These are phyloP conservation scores for Trichomonas tenax DNA, from an alignment of 208 protist species.

Conservation along the genomic window DNA sequence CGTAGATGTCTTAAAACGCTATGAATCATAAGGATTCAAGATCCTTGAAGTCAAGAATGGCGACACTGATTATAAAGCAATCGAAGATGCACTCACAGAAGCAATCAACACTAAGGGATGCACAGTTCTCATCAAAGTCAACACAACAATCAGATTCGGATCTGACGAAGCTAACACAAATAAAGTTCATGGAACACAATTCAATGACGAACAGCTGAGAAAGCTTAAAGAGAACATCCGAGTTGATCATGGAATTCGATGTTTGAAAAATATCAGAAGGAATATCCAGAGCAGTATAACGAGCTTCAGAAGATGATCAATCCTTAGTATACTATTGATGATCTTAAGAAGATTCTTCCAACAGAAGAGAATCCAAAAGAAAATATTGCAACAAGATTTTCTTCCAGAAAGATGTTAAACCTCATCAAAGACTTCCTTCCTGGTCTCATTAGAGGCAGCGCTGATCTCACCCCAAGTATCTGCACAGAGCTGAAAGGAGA, in stretches of 20 bases:
- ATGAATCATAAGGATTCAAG: constrained; percentile 83
- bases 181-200: constrained; percentile 84
- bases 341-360: constrained; percentile 58
- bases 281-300: constrained; percentile 19
- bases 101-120: constrained; percentile 16
- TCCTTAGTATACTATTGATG: constrained; percentile 51
- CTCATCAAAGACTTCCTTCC: constrained; percentile 59
- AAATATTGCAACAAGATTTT: background rate
- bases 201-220: constrained; percentile 71
- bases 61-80: constrained; percentile 61
- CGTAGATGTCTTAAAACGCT: constrained; percentile 74
- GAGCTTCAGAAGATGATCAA: constrained; percentile 38
- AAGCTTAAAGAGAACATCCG: constrained; percentile 70
- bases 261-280: constrained; percentile 51
- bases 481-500: constrained; percentile 70
- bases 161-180: constrained; percentile 66
- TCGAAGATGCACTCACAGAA: constrained; percentile 51
- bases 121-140: constrained; percentile 75
- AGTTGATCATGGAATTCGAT: constrained; percentile 66
- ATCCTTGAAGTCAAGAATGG: constrained; percentile 69
- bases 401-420: background rate
- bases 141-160: constrained; percentile 83
- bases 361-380: constrained; percentile 38
- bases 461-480: constrained; percentile 86
- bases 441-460: constrained; percentile 81